A percentile compares a stretch with the other conserved stretches of the same genome.
phyloP scores from a whole-genome alignment of 805 yeast species.

The Barnettozyma botsteinii region DNA sequence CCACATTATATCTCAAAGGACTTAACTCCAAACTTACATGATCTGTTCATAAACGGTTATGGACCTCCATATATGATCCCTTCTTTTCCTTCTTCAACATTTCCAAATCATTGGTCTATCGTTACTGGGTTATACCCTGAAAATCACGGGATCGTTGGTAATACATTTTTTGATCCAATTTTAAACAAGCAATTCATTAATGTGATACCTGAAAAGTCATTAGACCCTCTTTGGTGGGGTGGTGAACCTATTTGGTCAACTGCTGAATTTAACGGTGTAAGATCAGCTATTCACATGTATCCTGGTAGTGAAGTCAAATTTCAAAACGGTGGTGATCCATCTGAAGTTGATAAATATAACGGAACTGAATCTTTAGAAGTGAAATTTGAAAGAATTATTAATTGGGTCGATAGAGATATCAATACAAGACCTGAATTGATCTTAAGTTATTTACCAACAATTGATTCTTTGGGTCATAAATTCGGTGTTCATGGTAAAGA shows the following conservation, averaged over 20 bases:
- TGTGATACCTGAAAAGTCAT: constrained; percentile 47
- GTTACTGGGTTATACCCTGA: constrained; percentile 82
- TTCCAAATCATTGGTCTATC: constrained; percentile 89
- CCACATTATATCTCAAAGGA: constrained; percentile 71
- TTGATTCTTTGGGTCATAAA: constrained; percentile 74
- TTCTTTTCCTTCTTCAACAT: constrained; percentile 82
- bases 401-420: constrained; percentile 61
- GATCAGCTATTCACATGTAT: constrained; percentile 90
- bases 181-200: constrained; percentile 54
- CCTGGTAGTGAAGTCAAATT: constrained; percentile 83
- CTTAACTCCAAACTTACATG: constrained; percentile 67
- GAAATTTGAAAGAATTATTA: constrained; percentile 53
- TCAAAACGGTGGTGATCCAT: constrained; percentile 41
- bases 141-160: constrained; percentile 83
- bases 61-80: constrained; percentile 85
- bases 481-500: constrained; percentile 62
- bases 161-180: constrained; percentile 65
- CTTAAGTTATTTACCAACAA: constrained; percentile 71
- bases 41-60: constrained; percentile 43
- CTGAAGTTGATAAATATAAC: constrained; percentile 56
- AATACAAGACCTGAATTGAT: constrained; percentile 66
- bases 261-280: constrained; percentile 54
- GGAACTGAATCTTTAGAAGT: constrained; percentile 51
- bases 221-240: constrained; percentile 71
- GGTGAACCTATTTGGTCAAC: constrained; percentile 90